Base-by-base conservation (phyloP, 176 grass and related monocot genomes). In the Juncus inflexus region DNA sequence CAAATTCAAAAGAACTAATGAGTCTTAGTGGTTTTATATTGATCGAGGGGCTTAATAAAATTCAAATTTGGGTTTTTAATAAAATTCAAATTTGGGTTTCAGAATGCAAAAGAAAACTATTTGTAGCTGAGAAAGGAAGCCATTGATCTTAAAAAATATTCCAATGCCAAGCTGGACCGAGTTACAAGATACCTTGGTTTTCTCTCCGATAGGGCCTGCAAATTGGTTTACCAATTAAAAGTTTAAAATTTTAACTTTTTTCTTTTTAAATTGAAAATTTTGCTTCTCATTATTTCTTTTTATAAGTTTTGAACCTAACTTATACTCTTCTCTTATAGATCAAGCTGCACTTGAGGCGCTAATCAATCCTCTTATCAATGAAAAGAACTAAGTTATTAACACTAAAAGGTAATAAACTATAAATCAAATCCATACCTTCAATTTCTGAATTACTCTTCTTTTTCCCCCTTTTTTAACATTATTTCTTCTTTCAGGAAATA, bases 171-270 rank as follows among this genome's bases (percentile, higher is more conserved):
- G 77, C 52, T 97, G 59, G 85, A 84, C 41, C 79, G 87, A 15
- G 92, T 97, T 69, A 97, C 92, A 55, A 87, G 92, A 8, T 97
- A 97, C 79, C 82, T 97, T 70, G 92, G 92, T 74, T 90, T 91
- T 86, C 88, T 97, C 77, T 82, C 87, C 7, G 92, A 97, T 63
- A 91, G 88, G 78, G 86, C 92, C 67, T 72, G 63, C 61, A 97
- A 97, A 89, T 74, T 97, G 83, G 92, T 87, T 91, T 86, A 75
- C 39, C 43, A 45, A n/a, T n/a, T n/a, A n/a, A n/a, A n/a, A n/a
- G n/a, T n/a, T n/a, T n/a, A n/a, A n/a, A n/a, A n/a, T n/a, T n/a
- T n/a, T n/a, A n/a, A n/a, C n/a, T n/a, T n/a, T n/a, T n/a, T n/a
- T n/a, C n/a, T n/a, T n/a, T n/a, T n/a, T n/a, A n/a, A n/a, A 45